Conservation (phyloP, 495 filamentous ascomycete species). For the Astrocystis sublimbata region DNA sequence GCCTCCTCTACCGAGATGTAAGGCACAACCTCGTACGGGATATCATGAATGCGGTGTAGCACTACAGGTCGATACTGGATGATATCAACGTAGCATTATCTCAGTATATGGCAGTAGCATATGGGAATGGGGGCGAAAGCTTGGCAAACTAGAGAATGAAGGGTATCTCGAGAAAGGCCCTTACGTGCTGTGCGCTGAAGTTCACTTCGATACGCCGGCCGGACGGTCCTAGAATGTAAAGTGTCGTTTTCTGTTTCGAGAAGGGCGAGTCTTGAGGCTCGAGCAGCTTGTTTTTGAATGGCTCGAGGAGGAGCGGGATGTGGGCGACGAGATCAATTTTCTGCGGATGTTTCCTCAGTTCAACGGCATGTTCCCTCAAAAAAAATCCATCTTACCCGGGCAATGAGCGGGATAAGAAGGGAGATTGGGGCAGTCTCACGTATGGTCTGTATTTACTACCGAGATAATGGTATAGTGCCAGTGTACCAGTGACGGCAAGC, state of each 20-base stretch:
- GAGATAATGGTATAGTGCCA: slow-evolving; percentile 31
- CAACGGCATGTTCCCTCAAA: background rate
- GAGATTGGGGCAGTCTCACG: slow-evolving; percentile 17
- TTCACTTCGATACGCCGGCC: slow-evolving; percentile 24
- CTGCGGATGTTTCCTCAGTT: slow-evolving; percentile 13
- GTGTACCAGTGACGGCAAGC: slow-evolving; percentile 27
- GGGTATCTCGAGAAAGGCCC: background rate
- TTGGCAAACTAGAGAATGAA: too few species aligned
- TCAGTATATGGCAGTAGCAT: background rate
- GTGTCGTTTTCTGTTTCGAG: slow-evolving; percentile 12
- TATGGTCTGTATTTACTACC: slow-evolving; percentile 26
- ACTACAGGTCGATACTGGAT: background rate
- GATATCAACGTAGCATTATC: background rate
- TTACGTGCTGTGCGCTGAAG: slow-evolving; percentile 26
- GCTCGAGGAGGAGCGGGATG: slow-evolving; percentile 22
- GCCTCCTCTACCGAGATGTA: background rate
- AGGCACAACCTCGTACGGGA: background rate
- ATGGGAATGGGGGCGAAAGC: background rate
- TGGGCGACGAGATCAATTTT: slow-evolving; percentile 30
- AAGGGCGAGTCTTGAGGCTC: slow-evolving; percentile 30
- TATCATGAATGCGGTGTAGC: background rate
- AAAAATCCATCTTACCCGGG: slow-evolving; percentile 7
- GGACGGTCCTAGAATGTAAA: slow-evolving; percentile 22
- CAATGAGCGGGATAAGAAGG: background rate
- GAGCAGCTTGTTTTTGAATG: slow-evolving; percentile 23